Base-by-base conservation (phyloP, 2,329 filamentous ascomycete genomes). In the Epichloe coenophiala region DNA sequence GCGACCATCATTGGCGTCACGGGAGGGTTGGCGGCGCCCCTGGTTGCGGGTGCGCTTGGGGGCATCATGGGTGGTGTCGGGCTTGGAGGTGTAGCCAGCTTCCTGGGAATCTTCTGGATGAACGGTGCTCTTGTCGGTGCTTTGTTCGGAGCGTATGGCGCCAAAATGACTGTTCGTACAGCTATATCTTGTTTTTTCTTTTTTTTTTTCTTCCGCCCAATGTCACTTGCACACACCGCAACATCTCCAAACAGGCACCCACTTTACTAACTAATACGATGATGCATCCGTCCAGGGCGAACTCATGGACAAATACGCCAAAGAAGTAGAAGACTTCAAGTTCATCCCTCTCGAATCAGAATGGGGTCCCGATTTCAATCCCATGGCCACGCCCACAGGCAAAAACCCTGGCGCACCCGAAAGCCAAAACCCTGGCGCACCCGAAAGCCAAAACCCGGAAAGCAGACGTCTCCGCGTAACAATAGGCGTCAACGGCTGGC, bases 1-100 rank as follows among this genome's bases (percentile, higher is more conserved):
- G 91, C 91, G 1, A 87, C 86, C 0, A 71, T 95, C 1, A 90
- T 96, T n/a, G 90, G 90, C 5, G 78, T 96, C 3, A 95, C 89
- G 0, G 90, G 90, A 17, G 90, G 90, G 2, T 73, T 95, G n/a
- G 90, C 90, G 1, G 89, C 90, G 1, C 90, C 90, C 0, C 72
- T 95, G 0, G 84, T 95, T 13, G 90, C 90, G 4, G 89, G 88
- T 4, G 88, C 88, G 0, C 75, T 96, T 13, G 89, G 89, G 2
- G 83, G 84, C 1, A 74, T 95, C 2, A 87, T 95, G 78, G 87
- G 88, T 13, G 86, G 86, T 0, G 76, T 95, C 1, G 90, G 90
- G 0, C 71, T 95, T 1, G 90, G 88, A 21, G 87, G 88, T 1
- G 86, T 93, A 2, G 89, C 88, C 3, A 87, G 85, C 41, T 94